A percentile compares a stretch with the other conserved stretches of the same genome.
Conservation (phyloP, 1,284 basidiomycete species). For the Wallemia ichthyophaga region DNA sequence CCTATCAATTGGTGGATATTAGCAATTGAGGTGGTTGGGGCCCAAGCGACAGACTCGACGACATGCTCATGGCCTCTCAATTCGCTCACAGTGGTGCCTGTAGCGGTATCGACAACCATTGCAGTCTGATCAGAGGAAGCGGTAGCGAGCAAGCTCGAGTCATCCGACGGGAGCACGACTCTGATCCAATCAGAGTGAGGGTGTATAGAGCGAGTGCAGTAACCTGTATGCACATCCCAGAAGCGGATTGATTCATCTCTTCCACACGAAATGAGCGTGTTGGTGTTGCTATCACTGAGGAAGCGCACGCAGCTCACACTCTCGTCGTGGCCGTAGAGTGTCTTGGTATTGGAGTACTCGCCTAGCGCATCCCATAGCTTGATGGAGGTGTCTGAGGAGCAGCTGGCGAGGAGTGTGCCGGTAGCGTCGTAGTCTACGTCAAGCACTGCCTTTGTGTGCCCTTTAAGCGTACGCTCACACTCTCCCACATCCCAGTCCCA, state of each 20-base stretch:
- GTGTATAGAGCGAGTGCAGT: conserved; percentile 26
- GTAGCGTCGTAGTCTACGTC: conserved; percentile 67
- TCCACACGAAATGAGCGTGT: conserved; percentile 51
- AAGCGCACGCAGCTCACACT: conserved; percentile 58
- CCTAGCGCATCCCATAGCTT: conserved; percentile 73
- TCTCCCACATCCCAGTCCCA: conserved; percentile 79
- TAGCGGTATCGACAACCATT: conserved; percentile 43
- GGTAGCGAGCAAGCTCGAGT: conserved; percentile 41
- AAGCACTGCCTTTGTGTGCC: conserved; percentile 61
- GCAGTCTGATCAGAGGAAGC: conserved; percentile 71
- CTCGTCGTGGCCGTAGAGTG: conserved; percentile 68
- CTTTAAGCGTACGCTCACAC: conserved; percentile 64
- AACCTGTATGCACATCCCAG: conserved; percentile 62
- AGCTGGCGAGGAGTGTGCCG: conserved; percentile 56
- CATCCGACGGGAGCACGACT: conserved; percentile 34
- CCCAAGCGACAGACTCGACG: conserved; percentile 53
- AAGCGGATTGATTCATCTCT: conserved; percentile 58
- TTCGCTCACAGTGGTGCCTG: conserved; percentile 48
- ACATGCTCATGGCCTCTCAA: conserved; percentile 66
- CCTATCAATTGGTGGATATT: conserved; percentile 37
- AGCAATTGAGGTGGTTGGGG: conserved; percentile 37
- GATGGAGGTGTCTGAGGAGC: conserved; percentile 63
- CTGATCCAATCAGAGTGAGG: conserved; percentile 43
- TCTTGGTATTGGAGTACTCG: conserved; percentile 63
- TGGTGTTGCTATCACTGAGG: conserved; percentile 53